A percentile compares a stretch with the other conserved stretches of the same genome.
phyloP scores from a whole-genome alignment of 2,329 filamentous ascomycete genomes.

The Sclerotinia trifoliorum region DNA sequence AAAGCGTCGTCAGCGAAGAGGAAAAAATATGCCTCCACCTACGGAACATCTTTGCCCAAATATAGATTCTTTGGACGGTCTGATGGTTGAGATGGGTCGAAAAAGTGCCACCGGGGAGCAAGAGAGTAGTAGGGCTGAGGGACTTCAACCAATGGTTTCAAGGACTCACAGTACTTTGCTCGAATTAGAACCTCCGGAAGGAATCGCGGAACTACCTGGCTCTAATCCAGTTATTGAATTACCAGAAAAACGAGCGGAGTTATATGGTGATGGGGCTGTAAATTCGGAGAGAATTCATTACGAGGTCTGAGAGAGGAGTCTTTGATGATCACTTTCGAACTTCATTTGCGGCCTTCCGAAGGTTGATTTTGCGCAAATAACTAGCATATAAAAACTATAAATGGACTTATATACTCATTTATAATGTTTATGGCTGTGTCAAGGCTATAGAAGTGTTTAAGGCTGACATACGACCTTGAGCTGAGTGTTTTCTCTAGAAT shows the following conservation, averaged over 20 bases:
- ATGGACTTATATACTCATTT: background rate
- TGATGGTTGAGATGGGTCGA: constrained; percentile 5
- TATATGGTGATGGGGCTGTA: background rate
- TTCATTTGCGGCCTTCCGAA: background rate
- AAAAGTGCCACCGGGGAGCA: background rate
- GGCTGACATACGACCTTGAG: background rate
- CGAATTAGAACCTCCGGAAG: background rate
- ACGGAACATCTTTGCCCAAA: background rate
- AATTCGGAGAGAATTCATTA: background rate
- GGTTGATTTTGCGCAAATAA: background rate
- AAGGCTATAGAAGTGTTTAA: background rate
- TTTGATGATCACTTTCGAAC: background rate
- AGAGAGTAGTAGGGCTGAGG: background rate
- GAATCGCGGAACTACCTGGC: background rate
- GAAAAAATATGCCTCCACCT: background rate
- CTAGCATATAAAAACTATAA: background rate
- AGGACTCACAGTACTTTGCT: background rate
- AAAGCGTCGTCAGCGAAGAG: background rate
- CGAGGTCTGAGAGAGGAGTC: background rate
- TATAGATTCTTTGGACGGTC: background rate
- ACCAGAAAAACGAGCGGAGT: fast-evolving
- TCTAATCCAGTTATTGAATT: background rate
- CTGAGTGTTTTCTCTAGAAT: too few relatives aligned
- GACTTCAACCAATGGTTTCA: background rate
- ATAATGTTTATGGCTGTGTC: background rate